phyloP scores from a whole-genome alignment of 2,329 filamentous ascomycete species.

The Capronia epimyces region DNA sequence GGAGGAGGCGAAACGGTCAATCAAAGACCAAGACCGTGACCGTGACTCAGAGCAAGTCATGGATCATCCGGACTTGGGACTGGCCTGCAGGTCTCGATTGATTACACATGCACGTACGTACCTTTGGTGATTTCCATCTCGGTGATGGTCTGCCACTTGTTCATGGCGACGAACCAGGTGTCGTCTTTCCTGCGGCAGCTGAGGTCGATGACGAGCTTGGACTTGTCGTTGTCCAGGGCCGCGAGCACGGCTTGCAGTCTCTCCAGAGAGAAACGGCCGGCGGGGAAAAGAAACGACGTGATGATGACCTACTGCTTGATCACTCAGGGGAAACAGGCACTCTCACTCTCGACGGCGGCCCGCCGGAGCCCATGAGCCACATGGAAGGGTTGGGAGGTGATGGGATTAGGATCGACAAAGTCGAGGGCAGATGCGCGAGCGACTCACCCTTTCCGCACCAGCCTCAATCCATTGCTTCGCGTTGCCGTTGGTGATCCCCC shows the following conservation, averaged over 20 bases:
- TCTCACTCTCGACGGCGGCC: conserved; percentile 5
- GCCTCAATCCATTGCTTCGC: conserved; percentile 78
- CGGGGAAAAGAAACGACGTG: conserved; percentile 89
- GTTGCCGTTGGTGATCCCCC: conserved; percentile 85
- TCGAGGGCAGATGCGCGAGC: background rate
- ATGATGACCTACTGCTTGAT: conserved; percentile 74
- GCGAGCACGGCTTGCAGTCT: conserved; percentile 68
- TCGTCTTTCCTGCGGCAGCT: conserved; percentile 74
- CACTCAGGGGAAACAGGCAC: background rate
- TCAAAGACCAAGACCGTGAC: too few species aligned
- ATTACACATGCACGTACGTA: too few species aligned
- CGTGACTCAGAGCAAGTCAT: too few species aligned
- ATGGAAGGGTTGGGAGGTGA: too few species aligned
- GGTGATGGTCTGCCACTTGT: conserved; percentile 97
- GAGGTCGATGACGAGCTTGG: conserved; percentile 86
- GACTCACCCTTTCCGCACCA: conserved; percentile 78
- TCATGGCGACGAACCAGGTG: conserved; percentile 95
- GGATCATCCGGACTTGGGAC: too few species aligned
- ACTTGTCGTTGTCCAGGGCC: conserved; percentile 66
- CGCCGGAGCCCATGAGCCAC: too few species aligned
- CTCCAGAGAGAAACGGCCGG: conserved; percentile 70
- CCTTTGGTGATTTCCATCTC: conserved; percentile 90
- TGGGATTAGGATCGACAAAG: background rate
- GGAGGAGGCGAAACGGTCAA: too few species aligned
- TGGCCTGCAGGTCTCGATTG: too few species aligned